Conservation (phyloP, 169 alveolate genomes). For the Cryptosporidium sp. region DNA sequence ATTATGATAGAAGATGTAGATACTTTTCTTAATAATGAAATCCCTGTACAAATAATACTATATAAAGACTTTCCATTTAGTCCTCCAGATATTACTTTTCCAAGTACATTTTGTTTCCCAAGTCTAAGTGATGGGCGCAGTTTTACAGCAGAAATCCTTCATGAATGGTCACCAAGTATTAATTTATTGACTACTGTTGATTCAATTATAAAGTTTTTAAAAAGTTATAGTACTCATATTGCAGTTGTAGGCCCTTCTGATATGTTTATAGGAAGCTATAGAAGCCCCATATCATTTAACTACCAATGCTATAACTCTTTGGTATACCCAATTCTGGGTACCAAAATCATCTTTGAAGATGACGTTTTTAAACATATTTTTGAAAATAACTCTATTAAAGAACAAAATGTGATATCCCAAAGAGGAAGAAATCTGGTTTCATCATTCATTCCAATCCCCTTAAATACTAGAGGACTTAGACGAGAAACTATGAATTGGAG, state of each 20-base stretch:
- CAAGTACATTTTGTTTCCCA: constrained; percentile 72
- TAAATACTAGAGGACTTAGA: constrained; percentile 44
- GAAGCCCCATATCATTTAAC: constrained; percentile 50
- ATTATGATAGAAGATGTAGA: constrained; percentile 16
- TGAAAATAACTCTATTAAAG: not conserved
- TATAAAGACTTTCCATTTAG: constrained; percentile 72
- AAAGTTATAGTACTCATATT: constrained; percentile 5
- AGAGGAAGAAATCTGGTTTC: constrained; percentile 9
- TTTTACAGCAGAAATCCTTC: constrained; percentile 36
- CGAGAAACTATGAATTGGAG: constrained; percentile 41
- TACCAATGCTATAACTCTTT: constrained; percentile 59
- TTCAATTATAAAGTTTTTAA: not conserved
- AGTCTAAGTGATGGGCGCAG: constrained; percentile 74
- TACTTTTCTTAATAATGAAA: constrained; percentile 7
- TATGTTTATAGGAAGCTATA: constrained; percentile 51
- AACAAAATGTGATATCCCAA: constrained; percentile 12
- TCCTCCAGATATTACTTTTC: constrained; percentile 67
- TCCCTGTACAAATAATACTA: constrained; percentile 27
- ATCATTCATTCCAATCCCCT: constrained; percentile 58
- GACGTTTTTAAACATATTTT: not conserved
- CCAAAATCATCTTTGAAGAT: constrained; percentile 14
- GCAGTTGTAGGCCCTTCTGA: constrained; percentile 39
- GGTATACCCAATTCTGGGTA: constrained; percentile 35
- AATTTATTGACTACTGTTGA: constrained; percentile 24
- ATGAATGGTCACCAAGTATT: constrained; percentile 71